Conservation (phyloP, 345 rosid genomes). For the Crucihimalaya himalaica region DNA sequence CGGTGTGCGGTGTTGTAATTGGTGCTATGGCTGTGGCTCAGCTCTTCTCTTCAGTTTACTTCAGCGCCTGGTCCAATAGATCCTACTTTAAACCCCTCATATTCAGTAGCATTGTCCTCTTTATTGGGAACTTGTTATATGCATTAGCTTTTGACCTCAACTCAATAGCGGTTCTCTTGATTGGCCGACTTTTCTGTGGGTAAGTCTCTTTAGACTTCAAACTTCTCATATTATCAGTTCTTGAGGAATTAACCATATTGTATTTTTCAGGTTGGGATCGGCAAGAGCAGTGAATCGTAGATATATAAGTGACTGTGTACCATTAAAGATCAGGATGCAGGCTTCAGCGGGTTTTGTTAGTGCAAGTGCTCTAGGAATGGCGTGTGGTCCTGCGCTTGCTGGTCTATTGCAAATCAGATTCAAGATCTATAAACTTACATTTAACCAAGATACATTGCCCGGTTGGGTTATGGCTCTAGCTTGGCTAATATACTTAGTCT, state of each 20-base stretch:
- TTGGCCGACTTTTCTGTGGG: slow-evolving; percentile 96
- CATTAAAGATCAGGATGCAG: slow-evolving; percentile 85
- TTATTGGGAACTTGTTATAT: slow-evolving; percentile 76
- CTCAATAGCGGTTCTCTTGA: slow-evolving; percentile 68
- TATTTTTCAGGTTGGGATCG: slow-evolving; percentile 75
- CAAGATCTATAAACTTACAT: slow-evolving; percentile 74
- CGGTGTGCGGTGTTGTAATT: slow-evolving; percentile 93
- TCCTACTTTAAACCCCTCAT: slow-evolving; percentile 92
- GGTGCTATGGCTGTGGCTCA: slow-evolving; percentile 99
- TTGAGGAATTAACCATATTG: background rate
- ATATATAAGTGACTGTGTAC: slow-evolving; percentile 96
- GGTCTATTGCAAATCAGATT: slow-evolving; percentile 82
- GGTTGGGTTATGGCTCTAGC: slow-evolving; percentile 98
- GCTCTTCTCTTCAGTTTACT: slow-evolving; percentile 86
- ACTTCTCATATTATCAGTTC: background rate
- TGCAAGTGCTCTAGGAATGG: slow-evolving; percentile 99
- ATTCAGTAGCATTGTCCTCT: slow-evolving; percentile 85
- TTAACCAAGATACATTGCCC: slow-evolving; percentile 80
- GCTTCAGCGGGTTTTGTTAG: slow-evolving; percentile 99
- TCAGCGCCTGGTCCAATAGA: slow-evolving; percentile 55
- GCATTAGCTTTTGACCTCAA: slow-evolving; percentile 83
- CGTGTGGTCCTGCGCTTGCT: slow-evolving; percentile 98
- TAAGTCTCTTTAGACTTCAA: slow-evolving; percentile 39
- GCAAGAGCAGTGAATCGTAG: slow-evolving; percentile 98
- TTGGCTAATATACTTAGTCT: slow-evolving; percentile 80